phyloP scores from a whole-genome alignment of 345 rosid genomes.

The Arabidopsis suecica region DNA sequence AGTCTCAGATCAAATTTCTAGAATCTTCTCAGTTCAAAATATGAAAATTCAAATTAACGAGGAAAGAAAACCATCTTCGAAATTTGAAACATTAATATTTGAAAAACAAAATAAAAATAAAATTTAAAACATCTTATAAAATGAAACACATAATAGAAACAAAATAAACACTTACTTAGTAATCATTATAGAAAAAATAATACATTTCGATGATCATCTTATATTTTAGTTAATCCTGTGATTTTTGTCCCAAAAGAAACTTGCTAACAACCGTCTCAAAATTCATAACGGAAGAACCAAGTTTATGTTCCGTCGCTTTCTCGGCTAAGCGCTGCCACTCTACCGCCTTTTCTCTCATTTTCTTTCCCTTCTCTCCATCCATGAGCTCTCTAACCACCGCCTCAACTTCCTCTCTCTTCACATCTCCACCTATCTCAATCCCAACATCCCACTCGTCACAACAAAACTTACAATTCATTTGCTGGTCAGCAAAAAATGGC shows the following conservation, averaged over 20 bases:
- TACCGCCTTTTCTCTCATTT: conserved; percentile 55
- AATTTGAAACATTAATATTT: no score
- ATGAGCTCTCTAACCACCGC: conserved; percentile 56
- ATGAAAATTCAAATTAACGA: no score
- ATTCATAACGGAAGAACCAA: conserved; percentile 50
- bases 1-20: no score
- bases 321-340: conserved; percentile 54
- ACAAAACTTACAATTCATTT: conserved; percentile 55
- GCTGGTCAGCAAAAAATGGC: conserved; percentile 77
- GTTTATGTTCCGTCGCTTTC: conserved; percentile 29
- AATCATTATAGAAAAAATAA: no score
- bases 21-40: no score
- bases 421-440: conserved; percentile 61
- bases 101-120: no score
- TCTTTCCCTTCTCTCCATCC: conserved; percentile 57
- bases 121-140: neutral
- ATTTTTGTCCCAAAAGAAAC: conserved; percentile 26
- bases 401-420: conserved; percentile 59
- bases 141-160: neutral
- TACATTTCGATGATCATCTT: neutral
- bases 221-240: neutral
- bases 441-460: conserved; percentile 67
- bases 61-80: no score
- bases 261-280: conserved; percentile 45
- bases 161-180: neutral